Base-by-base conservation (phyloP, 2,329 filamentous ascomycete species). In the Ceratocystis huliohia region DNA sequence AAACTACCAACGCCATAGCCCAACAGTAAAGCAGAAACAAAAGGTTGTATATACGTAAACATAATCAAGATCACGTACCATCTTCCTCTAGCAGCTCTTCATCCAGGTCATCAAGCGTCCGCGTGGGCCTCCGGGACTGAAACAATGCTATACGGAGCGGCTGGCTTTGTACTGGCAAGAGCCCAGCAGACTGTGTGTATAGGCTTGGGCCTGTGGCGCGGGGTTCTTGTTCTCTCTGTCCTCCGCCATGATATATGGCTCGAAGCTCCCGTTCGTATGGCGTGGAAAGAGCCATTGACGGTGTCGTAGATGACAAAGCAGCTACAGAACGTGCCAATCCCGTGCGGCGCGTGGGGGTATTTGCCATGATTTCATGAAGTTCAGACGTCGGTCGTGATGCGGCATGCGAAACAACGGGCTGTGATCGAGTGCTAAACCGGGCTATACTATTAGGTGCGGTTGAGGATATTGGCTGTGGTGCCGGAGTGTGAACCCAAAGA, bases 271-370 rank as follows among this genome's bases (percentile, higher is more conserved):
- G 71, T 67, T 78, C 75, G n/a, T 79, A 72, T n/a, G 78, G 75
- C 0, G 76, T 76, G 5, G 78, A 76, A 5, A 79, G 71, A 15
- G 78, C 76, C 17, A 73, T 77, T 65, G 74, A 73, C 2, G 78
- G 78, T 3, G 78, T 80, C 2, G 77, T 80, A 7, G 78, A 75
- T 13, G 75, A 73, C 61, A 75, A 70, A 37, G 74, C 75, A 5
- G 74, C 71, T 68, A 77, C 73, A 4, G 76, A 73, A 37, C 76
- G 73, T 5, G 76, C 72, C 63, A 76, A 73, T 2, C 79, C 76
- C 2, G 77, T 79, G 74, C 78, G 77, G 63, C 77, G 77, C n/a
- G 78, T 80, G 1, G 79, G 79, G 6, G 79, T 81, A 61, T 76
- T 66, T 22, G 64, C 75, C 15, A 76, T 45, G n/a, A 67, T 61